These are phyloP conservation scores for Haplosporangium gracile DNA, from an alignment of 192 early-diverging fungal genomes.

Conservation along the genomic window DNA sequence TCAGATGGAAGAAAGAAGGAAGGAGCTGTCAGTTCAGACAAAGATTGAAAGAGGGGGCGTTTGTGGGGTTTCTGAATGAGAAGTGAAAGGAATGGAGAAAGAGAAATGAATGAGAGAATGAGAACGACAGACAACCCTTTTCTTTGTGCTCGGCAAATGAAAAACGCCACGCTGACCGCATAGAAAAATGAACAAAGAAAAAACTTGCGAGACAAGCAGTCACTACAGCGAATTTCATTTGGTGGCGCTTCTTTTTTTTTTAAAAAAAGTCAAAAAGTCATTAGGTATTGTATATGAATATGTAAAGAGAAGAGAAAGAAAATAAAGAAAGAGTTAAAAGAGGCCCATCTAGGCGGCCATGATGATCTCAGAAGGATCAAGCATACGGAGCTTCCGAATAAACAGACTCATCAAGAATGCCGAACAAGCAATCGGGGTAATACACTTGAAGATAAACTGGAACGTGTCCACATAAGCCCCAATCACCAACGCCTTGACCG, in stretches of 20 bases:
- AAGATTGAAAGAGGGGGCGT: background rate
- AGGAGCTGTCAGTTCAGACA: background rate
- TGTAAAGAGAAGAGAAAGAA: background rate
- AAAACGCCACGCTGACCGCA: too few species aligned
- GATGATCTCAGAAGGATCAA: conserved; percentile 50
- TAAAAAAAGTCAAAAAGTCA: background rate
- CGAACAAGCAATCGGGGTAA: conserved; percentile 64
- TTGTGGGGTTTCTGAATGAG: background rate
- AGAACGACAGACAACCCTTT: background rate
- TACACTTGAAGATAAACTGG: conserved; percentile 66
- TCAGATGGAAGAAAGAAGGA: background rate
- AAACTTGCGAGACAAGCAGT: conserved; percentile 12
- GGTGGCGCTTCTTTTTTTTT: background rate
- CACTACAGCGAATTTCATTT: background rate
- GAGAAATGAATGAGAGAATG: background rate
- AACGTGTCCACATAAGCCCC: conserved; percentile 67
- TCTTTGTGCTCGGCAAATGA: background rate
- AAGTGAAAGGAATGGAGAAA: background rate
- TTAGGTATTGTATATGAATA: background rate
- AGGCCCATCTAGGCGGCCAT: conserved; percentile 22
- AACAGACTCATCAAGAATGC: conserved; percentile 64
- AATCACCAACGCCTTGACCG: conserved; percentile 57
- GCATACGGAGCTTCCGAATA: conserved; percentile 53
- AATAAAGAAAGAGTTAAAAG: too few species aligned
- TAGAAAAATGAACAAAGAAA: conserved; percentile 16